A percentile compares a stretch with the other conserved stretches of the same genome.
Evolutionary conservation across 495 filamentous ascomycete genomes (phyloP).

Genomic region (Penicillium manginii): DNA sequence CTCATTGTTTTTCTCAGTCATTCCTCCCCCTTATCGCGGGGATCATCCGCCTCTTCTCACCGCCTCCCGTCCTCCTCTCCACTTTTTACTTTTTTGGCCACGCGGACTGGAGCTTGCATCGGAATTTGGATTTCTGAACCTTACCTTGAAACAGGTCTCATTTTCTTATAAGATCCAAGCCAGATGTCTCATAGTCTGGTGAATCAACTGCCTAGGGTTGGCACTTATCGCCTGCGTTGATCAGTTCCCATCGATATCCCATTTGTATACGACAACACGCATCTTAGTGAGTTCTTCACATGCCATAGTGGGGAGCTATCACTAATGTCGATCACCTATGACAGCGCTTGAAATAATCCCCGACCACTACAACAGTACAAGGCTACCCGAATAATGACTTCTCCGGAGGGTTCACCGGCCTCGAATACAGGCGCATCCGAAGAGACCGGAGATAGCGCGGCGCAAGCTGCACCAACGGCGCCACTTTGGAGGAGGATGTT

Average conservation of each 20-base stretch:
- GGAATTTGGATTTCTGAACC: background rate
- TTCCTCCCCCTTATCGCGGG: background rate
- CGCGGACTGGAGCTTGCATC: background rate
- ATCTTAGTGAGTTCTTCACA: background rate
- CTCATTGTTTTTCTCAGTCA: background rate
- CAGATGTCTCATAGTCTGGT: slow-evolving; percentile 26
- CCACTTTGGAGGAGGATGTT: slow-evolving; percentile 30
- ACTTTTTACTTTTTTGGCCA: too few relatives aligned
- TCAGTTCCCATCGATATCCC: background rate
- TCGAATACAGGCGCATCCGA: background rate
- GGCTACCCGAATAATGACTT: background rate
- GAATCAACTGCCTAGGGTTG: slow-evolving; percentile 17
- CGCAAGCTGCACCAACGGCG: slow-evolving; percentile 3
- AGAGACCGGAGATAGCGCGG: background rate
- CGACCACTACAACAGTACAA: background rate
- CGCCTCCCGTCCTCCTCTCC: too few relatives aligned
- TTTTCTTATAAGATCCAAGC: background rate
- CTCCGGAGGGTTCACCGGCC: background rate
- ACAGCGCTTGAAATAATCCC: background rate
- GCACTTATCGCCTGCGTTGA: slow-evolving; percentile 28
- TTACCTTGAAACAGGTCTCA: background rate
- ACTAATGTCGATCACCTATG: background rate
- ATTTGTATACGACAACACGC: background rate
- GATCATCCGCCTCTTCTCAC: too few relatives aligned
- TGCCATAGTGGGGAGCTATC: background rate